These are phyloP conservation scores for Martiniozyma abietophila DNA, from an alignment of 805 yeast species.

Conservation along the genomic window DNA sequence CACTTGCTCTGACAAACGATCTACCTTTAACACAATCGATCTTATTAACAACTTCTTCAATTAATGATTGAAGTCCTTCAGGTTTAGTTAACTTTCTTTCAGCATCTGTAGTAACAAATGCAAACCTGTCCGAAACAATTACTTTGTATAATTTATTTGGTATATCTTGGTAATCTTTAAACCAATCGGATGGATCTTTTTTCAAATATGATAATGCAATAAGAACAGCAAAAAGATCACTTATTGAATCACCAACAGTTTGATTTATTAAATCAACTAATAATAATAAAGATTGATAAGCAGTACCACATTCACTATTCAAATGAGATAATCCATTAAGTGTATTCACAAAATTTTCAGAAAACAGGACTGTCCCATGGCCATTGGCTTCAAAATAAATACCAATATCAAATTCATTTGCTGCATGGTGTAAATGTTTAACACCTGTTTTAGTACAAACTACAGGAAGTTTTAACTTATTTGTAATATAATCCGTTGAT, in stretches of 20 bases:
- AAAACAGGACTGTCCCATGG: conserved; percentile 93
- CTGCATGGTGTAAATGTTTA: conserved; percentile 91
- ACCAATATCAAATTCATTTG: conserved; percentile 77
- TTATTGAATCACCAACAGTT: conserved; percentile 96
- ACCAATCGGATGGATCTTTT: conserved; percentile 60
- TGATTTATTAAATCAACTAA: conserved; percentile 78
- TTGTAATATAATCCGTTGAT: conserved; percentile 63
- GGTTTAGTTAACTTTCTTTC: conserved; percentile 79
- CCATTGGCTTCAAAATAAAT: conserved; percentile 98
- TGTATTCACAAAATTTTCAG: conserved; percentile 38
- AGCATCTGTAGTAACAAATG: conserved; percentile 81
- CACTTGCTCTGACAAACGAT: conserved; percentile 92
- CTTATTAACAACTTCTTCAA: conserved; percentile 54
- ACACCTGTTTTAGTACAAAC: conserved; percentile 93
- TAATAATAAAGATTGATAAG: conserved; percentile 45
- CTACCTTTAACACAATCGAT: conserved; percentile 40
- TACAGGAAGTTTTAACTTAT: conserved; percentile 63
- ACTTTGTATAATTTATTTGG: conserved; percentile 83
- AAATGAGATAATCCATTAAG: conserved; percentile 30
- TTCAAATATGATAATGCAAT: conserved; percentile 43
- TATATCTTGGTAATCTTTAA: conserved; percentile 64
- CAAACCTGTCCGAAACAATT: conserved; percentile 69
- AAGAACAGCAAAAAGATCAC: conserved; percentile 79
- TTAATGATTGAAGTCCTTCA: conserved; percentile 60
- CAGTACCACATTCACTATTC: conserved; percentile 28